Percentiles rank a stretch among this genome's conserved stretches.
These are phyloP conservation scores for Ampelomyces quisqualis DNA, from an alignment of 2,329 filamentous ascomycete species.

Conservation along the genomic window DNA sequence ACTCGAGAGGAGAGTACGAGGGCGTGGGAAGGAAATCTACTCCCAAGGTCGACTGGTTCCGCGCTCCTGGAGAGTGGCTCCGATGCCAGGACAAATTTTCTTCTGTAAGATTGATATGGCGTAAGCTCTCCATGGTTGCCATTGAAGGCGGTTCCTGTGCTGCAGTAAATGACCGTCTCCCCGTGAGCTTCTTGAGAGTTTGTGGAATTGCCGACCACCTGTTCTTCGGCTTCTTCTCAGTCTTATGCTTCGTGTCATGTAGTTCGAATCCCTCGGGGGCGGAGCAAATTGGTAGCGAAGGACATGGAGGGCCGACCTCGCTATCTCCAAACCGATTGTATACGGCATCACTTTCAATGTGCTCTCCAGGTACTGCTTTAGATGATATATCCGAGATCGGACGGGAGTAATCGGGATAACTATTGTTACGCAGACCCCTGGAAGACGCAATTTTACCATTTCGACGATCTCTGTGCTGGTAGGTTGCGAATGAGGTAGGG, in stretches of 20 bases:
- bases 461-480: conserved; percentile 27
- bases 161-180: conserved; percentile 17
- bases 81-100: conserved; percentile 15
- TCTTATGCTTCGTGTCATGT: conserved; percentile 15
- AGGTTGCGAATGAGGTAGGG: conserved; percentile 29
- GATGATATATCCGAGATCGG: conserved; percentile 20
- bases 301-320: conserved; percentile 24
- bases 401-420: conserved; percentile 27
- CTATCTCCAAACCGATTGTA: conserved; percentile 19
- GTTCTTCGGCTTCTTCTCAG: conserved; percentile 23
- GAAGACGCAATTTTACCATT: conserved; percentile 35
- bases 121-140: conserved; percentile 12
- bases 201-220: conserved; percentile 30
- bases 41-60: conserved; percentile 12
- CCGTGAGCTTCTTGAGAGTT: conserved; percentile 22
- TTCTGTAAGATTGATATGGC: conserved; percentile 16
- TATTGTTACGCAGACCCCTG: conserved; percentile 26
- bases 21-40: conserved; percentile 24
- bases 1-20: conserved; percentile 22
- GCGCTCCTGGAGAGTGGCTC: conserved; percentile 4
- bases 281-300: conserved; percentile 13
- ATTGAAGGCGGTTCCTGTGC: conserved; percentile 15
- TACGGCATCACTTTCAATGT: conserved; percentile 25
- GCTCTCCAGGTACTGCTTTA: conserved; percentile 24
- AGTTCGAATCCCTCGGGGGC: conserved; percentile 8